phyloP scores from a whole-genome alignment of 2,329 filamentous ascomycete genomes.

The Aspergillus glaucus region DNA sequence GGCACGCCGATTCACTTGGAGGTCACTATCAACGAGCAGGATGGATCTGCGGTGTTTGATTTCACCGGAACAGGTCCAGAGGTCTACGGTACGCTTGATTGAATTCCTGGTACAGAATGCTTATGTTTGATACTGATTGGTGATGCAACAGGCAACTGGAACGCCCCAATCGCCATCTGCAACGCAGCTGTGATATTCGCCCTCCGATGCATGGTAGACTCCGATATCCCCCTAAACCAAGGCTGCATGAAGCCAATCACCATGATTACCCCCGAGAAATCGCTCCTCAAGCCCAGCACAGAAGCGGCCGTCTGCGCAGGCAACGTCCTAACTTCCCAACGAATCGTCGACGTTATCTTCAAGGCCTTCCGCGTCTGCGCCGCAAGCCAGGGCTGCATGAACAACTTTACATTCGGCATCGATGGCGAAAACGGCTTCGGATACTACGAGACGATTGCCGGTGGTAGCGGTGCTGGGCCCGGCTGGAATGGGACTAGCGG shows the following conservation, averaged over 20 bases:
- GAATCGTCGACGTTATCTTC: too few relatives aligned
- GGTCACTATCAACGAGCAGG: conserved; percentile 63
- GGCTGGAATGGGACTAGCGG: too few relatives aligned
- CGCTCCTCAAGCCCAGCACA: conserved; percentile 65
- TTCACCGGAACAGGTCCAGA: conserved; percentile 71
- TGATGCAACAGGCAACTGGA: conserved; percentile 56
- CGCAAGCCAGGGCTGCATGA: too few relatives aligned
- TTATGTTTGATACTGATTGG: background rate
- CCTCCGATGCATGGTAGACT: conserved; percentile 65
- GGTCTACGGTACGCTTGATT: conserved; percentile 32
- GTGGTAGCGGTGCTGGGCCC: too few relatives aligned
- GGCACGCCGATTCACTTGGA: conserved; percentile 69
- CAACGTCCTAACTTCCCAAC: conserved; percentile 52
- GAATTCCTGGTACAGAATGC: too few relatives aligned
- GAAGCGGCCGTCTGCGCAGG: conserved; percentile 71
- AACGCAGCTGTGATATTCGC: conserved; percentile 78
- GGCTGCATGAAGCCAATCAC: conserved; percentile 69
- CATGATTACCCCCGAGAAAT: conserved; percentile 63
- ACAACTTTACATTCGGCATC: too few relatives aligned
- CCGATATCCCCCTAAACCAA: conserved; percentile 77
- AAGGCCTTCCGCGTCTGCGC: too few relatives aligned
- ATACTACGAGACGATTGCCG: too few relatives aligned
- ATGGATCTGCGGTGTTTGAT: conserved; percentile 68
- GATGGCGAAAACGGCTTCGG: too few relatives aligned
- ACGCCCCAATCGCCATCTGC: conserved; percentile 70